Evolutionary conservation across 495 filamentous ascomycete genomes (phyloP).

Genomic region (Hypoxylon lienhwacheense): DNA sequence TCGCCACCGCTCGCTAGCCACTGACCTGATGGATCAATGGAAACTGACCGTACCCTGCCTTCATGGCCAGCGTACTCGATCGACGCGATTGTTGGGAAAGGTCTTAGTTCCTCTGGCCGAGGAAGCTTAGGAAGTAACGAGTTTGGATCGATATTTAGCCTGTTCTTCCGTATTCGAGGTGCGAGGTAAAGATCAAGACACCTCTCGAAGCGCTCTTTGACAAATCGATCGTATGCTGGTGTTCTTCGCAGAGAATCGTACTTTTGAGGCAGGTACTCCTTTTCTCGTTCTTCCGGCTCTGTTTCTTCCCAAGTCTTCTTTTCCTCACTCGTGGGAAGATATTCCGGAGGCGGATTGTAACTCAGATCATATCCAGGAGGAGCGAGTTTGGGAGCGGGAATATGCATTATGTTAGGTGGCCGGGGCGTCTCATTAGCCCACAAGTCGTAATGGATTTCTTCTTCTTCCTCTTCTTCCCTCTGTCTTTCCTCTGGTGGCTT

Average conservation of each 20-base stretch:
- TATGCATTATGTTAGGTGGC: slow-evolving; percentile 87
- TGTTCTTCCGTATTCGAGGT: slow-evolving; percentile 86
- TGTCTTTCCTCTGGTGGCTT: slow-evolving; percentile 75
- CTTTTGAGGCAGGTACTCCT: slow-evolving; percentile 80
- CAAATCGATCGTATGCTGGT: slow-evolving; percentile 84
- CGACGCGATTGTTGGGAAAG: slow-evolving; percentile 86
- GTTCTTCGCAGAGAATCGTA: slow-evolving; percentile 84
- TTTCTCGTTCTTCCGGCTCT: slow-evolving; percentile 88
- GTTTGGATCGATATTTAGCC: slow-evolving; percentile 94
- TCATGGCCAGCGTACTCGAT: slow-evolving; percentile 85
- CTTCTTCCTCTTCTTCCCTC: slow-evolving; percentile 67
- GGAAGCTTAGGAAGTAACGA: slow-evolving; percentile 92
- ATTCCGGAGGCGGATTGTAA: slow-evolving; percentile 96
- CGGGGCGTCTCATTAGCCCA: slow-evolving; percentile 89
- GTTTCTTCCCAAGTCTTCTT: slow-evolving; percentile 83
- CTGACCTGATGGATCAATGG: slow-evolving; percentile 73
- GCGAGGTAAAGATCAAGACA: slow-evolving; percentile 95
- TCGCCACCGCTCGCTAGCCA: slow-evolving; percentile 91
- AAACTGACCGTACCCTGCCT: slow-evolving; percentile 80
- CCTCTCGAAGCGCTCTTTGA: slow-evolving; percentile 95
- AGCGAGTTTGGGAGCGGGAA: slow-evolving; percentile 92
- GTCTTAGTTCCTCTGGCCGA: slow-evolving; percentile 87
- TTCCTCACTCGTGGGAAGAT: slow-evolving; percentile 83
- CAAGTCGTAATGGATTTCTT: slow-evolving; percentile 76
- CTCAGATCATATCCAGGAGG: slow-evolving; percentile 93